A percentile compares a stretch with the other conserved stretches of the same genome.
Conservation (phyloP, 2,329 filamentous ascomycete genomes). For the Aspergillus fischeri region DNA sequence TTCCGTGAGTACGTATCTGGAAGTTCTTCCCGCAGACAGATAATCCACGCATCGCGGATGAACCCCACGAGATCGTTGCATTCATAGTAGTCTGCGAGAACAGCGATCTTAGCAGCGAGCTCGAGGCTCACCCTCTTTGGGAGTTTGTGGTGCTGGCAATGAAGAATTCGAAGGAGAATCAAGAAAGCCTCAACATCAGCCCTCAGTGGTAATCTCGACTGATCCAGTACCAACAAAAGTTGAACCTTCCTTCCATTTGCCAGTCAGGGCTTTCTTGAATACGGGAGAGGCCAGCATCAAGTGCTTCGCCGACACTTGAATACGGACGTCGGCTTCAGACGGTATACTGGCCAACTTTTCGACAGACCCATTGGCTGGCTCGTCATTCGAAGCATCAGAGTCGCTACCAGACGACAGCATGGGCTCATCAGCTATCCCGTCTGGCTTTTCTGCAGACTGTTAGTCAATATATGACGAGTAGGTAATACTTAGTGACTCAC, state of each 20-base stretch:
- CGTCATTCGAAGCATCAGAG: background rate
- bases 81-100: slow-evolving; percentile 22
- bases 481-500: background rate
- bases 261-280: slow-evolving; percentile 15
- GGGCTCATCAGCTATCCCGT: too few relatives aligned
- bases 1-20: slow-evolving; percentile 7
- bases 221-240: slow-evolving; percentile 10
- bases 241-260: slow-evolving; percentile 17
- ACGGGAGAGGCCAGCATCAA: slow-evolving; percentile 16
- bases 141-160: slow-evolving; percentile 14
- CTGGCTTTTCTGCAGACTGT: background rate
- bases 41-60: slow-evolving; percentile 15
- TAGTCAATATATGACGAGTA: background rate
- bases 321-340: background rate
- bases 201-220: slow-evolving; percentile 15
- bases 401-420: too few relatives aligned
- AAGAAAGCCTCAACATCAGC: slow-evolving; percentile 23
- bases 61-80: slow-evolving; percentile 15
- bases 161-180: slow-evolving; percentile 19
- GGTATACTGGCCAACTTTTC: background rate
- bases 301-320: slow-evolving; percentile 24
- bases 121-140: slow-evolving; percentile 14
- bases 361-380: background rate
- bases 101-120: slow-evolving; percentile 21
- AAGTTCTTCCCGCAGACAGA: slow-evolving; percentile 3